These are phyloP conservation scores for Wickerhamomyces strasburgensis DNA, from an alignment of 805 yeast genomes.

Conservation along the genomic window DNA sequence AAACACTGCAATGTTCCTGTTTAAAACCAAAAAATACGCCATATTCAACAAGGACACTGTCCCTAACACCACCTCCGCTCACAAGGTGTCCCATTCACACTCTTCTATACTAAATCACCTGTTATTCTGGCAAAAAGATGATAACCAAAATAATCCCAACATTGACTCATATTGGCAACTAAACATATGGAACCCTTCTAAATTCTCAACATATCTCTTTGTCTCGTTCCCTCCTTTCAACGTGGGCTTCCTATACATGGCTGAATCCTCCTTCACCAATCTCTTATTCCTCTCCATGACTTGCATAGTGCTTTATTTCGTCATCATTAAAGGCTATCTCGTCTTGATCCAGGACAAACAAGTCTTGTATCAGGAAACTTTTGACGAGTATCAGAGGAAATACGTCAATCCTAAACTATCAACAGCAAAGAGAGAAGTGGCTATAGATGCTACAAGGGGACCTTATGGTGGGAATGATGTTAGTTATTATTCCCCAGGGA, in stretches of 20 bases:
- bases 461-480: conserved; percentile 23
- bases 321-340: conserved; percentile 41
- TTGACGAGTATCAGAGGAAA: conserved; percentile 59
- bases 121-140: conserved; percentile 2
- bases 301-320: conserved; percentile 33
- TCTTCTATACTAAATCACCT: background rate
- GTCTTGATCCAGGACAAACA: conserved; percentile 52
- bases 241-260: conserved; percentile 35
- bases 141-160: conserved; percentile 8
- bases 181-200: conserved; percentile 63
- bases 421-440: conserved; percentile 50
- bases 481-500: conserved; percentile 28
- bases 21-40: conserved; percentile 22
- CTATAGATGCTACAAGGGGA: conserved; percentile 49
- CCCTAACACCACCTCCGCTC: conserved; percentile 13
- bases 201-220: conserved; percentile 46
- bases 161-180: conserved; percentile 46
- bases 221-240: conserved; percentile 58
- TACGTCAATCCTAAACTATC: conserved; percentile 55
- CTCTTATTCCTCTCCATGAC: conserved; percentile 31
- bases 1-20: conserved; percentile 19
- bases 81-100: conserved; percentile 14
- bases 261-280: conserved; percentile 34
- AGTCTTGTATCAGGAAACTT: conserved; percentile 52
- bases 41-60: conserved; percentile 22